phyloP scores from a whole-genome alignment of 345 rosid genomes.

The Rhizophora apiculata region DNA sequence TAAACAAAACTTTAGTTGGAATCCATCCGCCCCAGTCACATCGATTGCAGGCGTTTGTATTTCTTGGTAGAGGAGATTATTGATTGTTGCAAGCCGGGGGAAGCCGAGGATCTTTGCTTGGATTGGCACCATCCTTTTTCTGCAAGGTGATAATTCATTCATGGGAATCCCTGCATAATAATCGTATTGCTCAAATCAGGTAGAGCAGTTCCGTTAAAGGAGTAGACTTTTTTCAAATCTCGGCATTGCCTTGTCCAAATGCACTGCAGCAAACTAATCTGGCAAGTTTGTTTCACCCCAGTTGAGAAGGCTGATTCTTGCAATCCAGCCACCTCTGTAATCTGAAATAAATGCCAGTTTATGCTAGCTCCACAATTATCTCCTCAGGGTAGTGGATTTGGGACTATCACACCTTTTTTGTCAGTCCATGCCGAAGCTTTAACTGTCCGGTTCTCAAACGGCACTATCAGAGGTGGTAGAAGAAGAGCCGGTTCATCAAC shows the following conservation, averaged over 20 bases:
- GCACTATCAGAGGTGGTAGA: slow-evolving; percentile 37
- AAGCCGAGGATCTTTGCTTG: slow-evolving; percentile 37
- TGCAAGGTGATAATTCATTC: slow-evolving; percentile 38
- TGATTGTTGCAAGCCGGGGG: slow-evolving; percentile 50
- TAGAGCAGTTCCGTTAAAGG: slow-evolving; percentile 19
- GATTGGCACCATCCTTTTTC: slow-evolving; percentile 30
- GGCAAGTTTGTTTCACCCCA: slow-evolving; percentile 20
- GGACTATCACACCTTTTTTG: slow-evolving; percentile 3
- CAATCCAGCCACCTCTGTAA: slow-evolving; percentile 22
- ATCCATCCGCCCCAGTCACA: slow-evolving; percentile 35
- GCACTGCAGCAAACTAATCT: slow-evolving; percentile 22
- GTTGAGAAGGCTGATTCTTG: slow-evolving; percentile 26
- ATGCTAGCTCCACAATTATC: slow-evolving; percentile 25
- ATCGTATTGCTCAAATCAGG: slow-evolving; percentile 13
- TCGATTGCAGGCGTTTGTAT: slow-evolving; percentile 27
- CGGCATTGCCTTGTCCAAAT: slow-evolving; percentile 21
- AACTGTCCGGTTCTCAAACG: slow-evolving; percentile 43
- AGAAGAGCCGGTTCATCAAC: slow-evolving; percentile 35
- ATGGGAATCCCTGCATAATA: slow-evolving; percentile 19
- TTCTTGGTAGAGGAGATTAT: slow-evolving; percentile 40
- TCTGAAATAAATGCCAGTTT: slow-evolving; percentile 28
- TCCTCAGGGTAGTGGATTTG: slow-evolving; percentile 24
- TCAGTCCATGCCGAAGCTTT: slow-evolving; percentile 36
- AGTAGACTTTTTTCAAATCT: slow-evolving; percentile 20
- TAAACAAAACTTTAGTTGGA: slow-evolving; percentile 40